Conservation (phyloP, 305 asterid genomes). For the Withania somnifera region DNA sequence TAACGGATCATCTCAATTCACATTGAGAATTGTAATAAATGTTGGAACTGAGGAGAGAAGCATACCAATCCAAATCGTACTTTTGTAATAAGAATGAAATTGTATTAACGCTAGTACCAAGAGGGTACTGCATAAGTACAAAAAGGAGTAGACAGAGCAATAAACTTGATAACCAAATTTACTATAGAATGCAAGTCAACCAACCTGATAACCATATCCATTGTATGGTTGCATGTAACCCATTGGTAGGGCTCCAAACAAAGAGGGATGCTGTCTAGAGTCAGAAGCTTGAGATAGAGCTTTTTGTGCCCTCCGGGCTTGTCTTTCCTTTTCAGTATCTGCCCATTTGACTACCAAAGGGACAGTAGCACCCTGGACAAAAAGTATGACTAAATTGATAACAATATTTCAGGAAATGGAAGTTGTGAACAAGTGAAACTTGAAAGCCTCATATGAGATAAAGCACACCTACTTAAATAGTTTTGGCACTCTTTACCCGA, state of each 20-base stretch:
- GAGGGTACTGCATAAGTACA: background rate
- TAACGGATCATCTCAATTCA: background rate
- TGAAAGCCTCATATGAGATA: background rate
- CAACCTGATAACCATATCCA: slow-evolving; percentile 90
- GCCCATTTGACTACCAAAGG: slow-evolving; percentile 99
- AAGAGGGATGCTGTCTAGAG: slow-evolving; percentile 58
- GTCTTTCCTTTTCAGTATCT: slow-evolving; percentile 94
- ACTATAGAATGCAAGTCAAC: slow-evolving; percentile 4
- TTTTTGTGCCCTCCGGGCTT: slow-evolving; percentile 77
- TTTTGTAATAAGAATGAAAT: background rate
- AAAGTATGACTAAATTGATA: background rate
- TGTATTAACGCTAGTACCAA: background rate
- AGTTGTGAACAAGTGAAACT: background rate
- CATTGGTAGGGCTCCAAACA: slow-evolving; percentile 71
- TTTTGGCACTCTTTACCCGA: background rate
- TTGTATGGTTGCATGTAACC: slow-evolving; percentile 73
- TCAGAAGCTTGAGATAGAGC: slow-evolving; percentile 54
- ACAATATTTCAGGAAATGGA: background rate
- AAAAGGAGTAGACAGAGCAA: background rate
- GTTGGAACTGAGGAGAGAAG: background rate
- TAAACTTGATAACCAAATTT: background rate
- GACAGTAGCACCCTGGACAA: slow-evolving; percentile 58
- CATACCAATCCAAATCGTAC: background rate
- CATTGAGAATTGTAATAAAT: background rate
- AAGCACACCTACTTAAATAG: background rate